Evolutionary conservation across 2,329 filamentous ascomycete species (phyloP), one percentile per base, ranked within the genome.

Genomic region (Tothia fuscella): DNA sequence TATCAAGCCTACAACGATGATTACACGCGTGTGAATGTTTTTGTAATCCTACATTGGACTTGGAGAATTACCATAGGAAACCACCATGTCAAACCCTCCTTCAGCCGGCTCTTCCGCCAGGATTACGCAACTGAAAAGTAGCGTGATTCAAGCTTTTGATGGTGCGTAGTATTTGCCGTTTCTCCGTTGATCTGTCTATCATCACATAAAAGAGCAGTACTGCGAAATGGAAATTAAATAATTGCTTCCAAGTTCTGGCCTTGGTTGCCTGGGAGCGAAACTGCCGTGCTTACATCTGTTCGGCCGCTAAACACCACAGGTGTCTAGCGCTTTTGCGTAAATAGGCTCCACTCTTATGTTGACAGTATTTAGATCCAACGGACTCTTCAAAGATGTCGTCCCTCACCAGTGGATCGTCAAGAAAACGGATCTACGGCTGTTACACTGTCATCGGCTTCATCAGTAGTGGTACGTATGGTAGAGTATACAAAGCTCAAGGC

Each of bases 371-470:
- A 37, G 35, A 37, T 37, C 13, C 22, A 2, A 16, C 21, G 2
- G 35, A 26, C 6, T 28, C 22, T 10, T 37, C 35, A 5, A 37
- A 37, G 21, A 37, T 37, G 35, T 37, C 35, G 17, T 25, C 28
- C 22, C 25, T 37, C 35, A 25, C 22, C 17, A 21, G 28, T 16
- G 22, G 22, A 7, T 25, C 14, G 35, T 25, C 35, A 17, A 21
- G 35, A 16, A 37, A 26, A 19, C 39, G 39, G 19, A 41, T 41
- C 39, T 81, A 82, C 46, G 89, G 96, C 62, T 82, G 83, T 51
- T 98, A 96, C 65, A 87, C 91, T 53, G 91, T 98, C 53, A 81
- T 98, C 43, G 91, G 91, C 32, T 98, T 98, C 69, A 98, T 98
- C 53, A 94, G 86, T 58, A 94, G 86, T 52, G 91, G 91, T 35